Evolutionary conservation across 306 rosid genomes (phyloP).

Genomic region (Quercus wislizeni): DNA sequence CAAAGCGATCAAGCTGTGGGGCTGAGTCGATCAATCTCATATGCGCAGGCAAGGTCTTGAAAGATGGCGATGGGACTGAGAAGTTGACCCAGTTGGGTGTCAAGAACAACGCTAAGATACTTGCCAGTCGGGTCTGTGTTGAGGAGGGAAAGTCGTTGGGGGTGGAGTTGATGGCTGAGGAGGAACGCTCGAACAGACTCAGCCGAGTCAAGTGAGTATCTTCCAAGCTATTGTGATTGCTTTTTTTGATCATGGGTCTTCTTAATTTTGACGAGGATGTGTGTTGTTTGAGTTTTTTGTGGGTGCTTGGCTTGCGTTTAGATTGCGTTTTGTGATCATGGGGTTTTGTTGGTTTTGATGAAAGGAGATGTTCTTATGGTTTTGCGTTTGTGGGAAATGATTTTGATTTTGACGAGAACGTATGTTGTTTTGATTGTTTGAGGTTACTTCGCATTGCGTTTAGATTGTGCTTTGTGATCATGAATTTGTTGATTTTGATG

Average conservation of each 20-base stretch:
- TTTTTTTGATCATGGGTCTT: background rate
- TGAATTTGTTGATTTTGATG: background rate
- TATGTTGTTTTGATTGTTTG: background rate
- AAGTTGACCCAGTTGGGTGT: slow-evolving; percentile 57
- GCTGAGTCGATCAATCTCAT: slow-evolving; percentile 68
- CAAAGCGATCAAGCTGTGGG: slow-evolving; percentile 58
- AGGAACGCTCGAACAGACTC: slow-evolving; percentile 69
- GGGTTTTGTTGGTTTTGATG: background rate
- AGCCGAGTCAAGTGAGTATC: slow-evolving; percentile 59
- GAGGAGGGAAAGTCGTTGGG: slow-evolving; percentile 49
- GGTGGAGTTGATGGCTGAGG: slow-evolving; percentile 61
- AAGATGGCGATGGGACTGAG: slow-evolving; percentile 54
- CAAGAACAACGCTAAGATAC: slow-evolving; percentile 70
- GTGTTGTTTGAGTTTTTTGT: background rate
- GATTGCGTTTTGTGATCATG: background rate
- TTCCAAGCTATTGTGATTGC: no score
- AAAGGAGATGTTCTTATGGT: background rate
- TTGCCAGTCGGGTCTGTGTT: slow-evolving; percentile 46
- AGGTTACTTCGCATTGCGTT: background rate
- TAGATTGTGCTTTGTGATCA: background rate
- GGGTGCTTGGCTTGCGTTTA: background rate
- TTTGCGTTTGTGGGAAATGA: background rate
- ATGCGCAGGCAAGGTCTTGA: slow-evolving; percentile 68
- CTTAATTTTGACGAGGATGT: background rate
- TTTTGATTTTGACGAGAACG: background rate